Conservation (phyloP, 1,284 basidiomycete species). For the Anthracocystis walkeri region DNA sequence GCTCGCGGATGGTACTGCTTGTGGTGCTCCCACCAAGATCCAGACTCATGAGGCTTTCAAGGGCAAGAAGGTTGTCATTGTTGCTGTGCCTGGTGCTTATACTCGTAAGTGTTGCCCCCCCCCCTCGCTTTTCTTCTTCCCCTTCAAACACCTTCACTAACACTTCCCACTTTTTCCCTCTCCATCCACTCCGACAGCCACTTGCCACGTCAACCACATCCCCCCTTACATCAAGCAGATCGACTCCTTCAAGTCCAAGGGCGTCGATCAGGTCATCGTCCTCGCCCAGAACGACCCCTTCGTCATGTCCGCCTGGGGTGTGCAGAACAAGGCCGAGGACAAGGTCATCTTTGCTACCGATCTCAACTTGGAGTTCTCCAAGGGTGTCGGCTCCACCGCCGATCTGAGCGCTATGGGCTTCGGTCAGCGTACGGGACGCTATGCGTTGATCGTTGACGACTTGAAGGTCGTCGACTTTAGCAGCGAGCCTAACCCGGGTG, state of each 20-base stretch:
- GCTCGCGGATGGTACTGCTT: conserved; percentile 74
- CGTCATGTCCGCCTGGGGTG: conserved; percentile 75
- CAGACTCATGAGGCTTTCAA: conserved; percentile 77
- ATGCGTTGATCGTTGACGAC: conserved; percentile 79
- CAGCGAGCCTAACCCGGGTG: conserved; percentile 67
- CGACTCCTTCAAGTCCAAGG: conserved; percentile 79
- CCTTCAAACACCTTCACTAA: background rate
- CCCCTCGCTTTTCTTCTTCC: background rate
- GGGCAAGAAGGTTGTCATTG: conserved; percentile 84
- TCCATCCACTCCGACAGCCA: conserved; percentile 19
- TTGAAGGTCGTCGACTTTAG: conserved; percentile 71
- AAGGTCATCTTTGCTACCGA: conserved; percentile 80
- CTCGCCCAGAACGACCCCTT: conserved; percentile 68
- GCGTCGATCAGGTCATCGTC: conserved; percentile 76
- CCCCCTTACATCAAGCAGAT: conserved; percentile 78
- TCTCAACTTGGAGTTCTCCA: conserved; percentile 76
- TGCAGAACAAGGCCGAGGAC: conserved; percentile 78
- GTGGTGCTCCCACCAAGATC: conserved; percentile 69
- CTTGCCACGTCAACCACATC: conserved; percentile 71
- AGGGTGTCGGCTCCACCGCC: conserved; percentile 75
- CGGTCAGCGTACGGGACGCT: conserved; percentile 78
- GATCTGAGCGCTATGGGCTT: conserved; percentile 76
- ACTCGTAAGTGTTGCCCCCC: conserved; percentile 32
- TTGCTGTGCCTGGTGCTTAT: conserved; percentile 81
- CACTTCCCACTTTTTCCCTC: background rate